Percentiles rank a stretch among this genome's conserved stretches.
Evolutionary conservation across 2,329 filamentous ascomycete genomes (phyloP).

Genomic region (Chaetomium sp.): DNA sequence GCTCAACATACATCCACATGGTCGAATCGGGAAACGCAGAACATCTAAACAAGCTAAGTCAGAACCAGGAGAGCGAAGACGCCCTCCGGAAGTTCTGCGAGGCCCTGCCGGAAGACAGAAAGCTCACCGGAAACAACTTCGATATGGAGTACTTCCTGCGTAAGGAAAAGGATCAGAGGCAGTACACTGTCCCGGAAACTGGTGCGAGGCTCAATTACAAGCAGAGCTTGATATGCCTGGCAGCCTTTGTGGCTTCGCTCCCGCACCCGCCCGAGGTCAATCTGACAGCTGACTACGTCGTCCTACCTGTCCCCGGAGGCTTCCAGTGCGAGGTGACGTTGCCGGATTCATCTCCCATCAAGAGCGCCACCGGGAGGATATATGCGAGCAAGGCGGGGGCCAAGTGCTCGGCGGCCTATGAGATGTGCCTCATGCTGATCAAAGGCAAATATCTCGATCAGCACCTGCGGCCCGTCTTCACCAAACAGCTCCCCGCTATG

Average conservation of each 20-base stretch:
- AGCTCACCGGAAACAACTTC: constrained; percentile 62
- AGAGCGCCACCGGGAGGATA: constrained; percentile 63
- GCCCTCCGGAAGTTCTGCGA: constrained; percentile 76
- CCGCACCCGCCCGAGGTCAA: constrained; percentile 47
- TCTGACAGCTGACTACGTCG: constrained; percentile 59
- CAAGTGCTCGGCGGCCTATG: constrained; percentile 86
- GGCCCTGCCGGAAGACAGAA: constrained; percentile 71
- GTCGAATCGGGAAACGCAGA: constrained; percentile 68
- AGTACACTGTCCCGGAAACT: constrained; percentile 64
- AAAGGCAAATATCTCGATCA: constrained; percentile 69
- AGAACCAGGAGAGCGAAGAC: constrained; percentile 62
- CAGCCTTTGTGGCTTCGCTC: constrained; percentile 72
- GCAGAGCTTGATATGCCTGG: constrained; percentile 70
- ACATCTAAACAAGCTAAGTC: constrained; percentile 59
- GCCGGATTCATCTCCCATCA: constrained; percentile 73
- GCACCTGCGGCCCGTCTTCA: constrained; percentile 71
- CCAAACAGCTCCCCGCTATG: constrained; percentile 74
- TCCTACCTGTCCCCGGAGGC: constrained; percentile 56
- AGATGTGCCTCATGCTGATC: constrained; percentile 72
- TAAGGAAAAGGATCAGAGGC: constrained; percentile 52
- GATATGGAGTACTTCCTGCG: constrained; percentile 59
- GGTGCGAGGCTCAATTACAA: constrained; percentile 79
- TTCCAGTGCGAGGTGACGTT: constrained; percentile 80
- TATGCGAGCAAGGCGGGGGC: constrained; percentile 73
- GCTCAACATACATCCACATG: constrained; percentile 86